Evolutionary conservation across 306 rosid species (phyloP).

Genomic region (Alnus glutinosa): DNA sequence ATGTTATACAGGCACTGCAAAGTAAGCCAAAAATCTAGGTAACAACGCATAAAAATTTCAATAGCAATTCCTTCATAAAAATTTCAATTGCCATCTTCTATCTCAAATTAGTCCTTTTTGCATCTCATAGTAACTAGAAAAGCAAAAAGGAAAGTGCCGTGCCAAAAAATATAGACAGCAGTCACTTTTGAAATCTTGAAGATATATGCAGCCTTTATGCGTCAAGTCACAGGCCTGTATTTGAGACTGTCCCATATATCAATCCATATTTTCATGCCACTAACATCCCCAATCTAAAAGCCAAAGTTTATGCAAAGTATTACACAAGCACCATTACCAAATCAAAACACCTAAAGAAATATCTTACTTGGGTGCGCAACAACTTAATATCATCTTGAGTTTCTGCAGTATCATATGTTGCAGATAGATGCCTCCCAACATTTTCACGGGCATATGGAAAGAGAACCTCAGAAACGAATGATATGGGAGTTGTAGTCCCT

Average conservation of each 20-base stretch:
- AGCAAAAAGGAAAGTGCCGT: neutral
- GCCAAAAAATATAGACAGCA: neutral
- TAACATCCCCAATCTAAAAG: neutral
- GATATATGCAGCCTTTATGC: neutral
- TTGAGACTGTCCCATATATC: neutral
- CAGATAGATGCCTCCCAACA: conserved; percentile 81
- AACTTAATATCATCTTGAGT: conserved; percentile 78
- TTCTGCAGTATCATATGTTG: conserved; percentile 67
- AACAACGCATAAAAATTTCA: no score
- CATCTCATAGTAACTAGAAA: neutral
- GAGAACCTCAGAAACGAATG: conserved; percentile 91
- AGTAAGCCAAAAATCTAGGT: neutral
- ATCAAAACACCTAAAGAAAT: conserved; percentile 20
- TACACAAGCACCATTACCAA: conserved; percentile 27
- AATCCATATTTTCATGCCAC: neutral
- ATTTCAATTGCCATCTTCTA: neutral
- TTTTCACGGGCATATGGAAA: conserved; percentile 90
- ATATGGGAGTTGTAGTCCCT: conserved; percentile 97
- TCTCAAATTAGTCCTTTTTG: neutral
- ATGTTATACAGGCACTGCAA: neutral
- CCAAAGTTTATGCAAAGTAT: conserved; percentile 4
- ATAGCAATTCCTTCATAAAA: no score
- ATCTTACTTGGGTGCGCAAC: conserved; percentile 71
- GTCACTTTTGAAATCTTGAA: neutral
- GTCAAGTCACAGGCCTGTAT: neutral